Base-by-base conservation (phyloP, 306 rosid species). In the Rosa rugosa region DNA sequence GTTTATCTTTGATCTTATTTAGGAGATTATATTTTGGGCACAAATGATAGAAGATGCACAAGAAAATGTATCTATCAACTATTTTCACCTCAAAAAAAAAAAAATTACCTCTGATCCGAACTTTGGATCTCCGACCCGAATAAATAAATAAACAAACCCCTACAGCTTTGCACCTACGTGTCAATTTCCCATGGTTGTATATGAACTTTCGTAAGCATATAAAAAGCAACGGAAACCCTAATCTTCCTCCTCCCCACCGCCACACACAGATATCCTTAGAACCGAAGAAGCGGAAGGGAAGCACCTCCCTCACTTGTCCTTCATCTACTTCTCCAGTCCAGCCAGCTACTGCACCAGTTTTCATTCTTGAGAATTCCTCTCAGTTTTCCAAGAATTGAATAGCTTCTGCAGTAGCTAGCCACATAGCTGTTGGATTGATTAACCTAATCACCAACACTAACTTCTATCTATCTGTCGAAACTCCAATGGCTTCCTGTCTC, bases 401-500 rank as follows among this genome's bases (percentile, higher is more conserved):
- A 25, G 38, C 67, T 60, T 60, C 38, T 60, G 67, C 38, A 60
- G 67, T 60, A 60, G 38, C 38, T 60, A 11, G 67, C 67, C 11
- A 60, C 3, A 23, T 27, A 62, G 65, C 57, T 51, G 57, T 51
- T 54, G 25, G 4, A n/a, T 54, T 23, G 9, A 49, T 49, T 17
- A 53, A 20, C 8, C 16, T 5, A 31, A 51, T 16, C 7, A 50
- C 56, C 56, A 50, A 50, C 56, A 50, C 56, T 5, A 17, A 50
- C 56, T 3, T 14, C 57, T 51, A 16, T 5, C 57, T 51, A 51
- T 53, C 20, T 12, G 54, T 5, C 18, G 8, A 31, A 4, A 11
- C 27, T 23, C 67, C 8, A 49, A 77, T 82, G 85, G 82, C 79
- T 71, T 7, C 53, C 40, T 36, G 60, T 47, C 82, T 82, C 82